phyloP scores from a whole-genome alignment of 345 rosid genomes.

The Schrenkiella parvula region DNA sequence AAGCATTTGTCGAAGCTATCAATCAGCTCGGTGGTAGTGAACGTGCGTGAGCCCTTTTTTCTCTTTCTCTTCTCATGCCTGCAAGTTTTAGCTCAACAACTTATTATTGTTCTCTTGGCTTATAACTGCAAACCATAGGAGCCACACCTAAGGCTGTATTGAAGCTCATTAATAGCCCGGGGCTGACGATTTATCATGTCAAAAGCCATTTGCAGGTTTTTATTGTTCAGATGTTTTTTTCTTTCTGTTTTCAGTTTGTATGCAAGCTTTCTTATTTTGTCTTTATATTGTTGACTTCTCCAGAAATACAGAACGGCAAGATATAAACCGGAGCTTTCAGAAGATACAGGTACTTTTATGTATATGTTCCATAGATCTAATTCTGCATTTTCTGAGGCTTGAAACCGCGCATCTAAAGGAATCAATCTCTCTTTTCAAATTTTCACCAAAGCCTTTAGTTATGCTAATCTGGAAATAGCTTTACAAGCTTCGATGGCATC shows the following conservation, averaged over 20 bases:
- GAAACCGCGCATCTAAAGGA: background rate
- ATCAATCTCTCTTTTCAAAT: background rate
- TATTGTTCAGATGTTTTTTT: background rate
- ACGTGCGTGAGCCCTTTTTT: slow-evolving; percentile 43
- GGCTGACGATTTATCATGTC: slow-evolving; percentile 90
- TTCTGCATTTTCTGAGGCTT: background rate
- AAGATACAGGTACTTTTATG: slow-evolving; percentile 36
- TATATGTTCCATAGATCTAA: background rate
- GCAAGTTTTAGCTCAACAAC: slow-evolving; percentile 4
- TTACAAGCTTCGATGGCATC: background rate
- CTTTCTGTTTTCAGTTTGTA: background rate
- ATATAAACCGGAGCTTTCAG: slow-evolving; percentile 68
- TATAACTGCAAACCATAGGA: slow-evolving; percentile 45
- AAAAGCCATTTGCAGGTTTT: slow-evolving; percentile 95
- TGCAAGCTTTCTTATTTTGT: too few relatives aligned
- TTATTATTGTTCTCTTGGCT: background rate
- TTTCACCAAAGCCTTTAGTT: background rate
- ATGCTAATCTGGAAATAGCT: background rate
- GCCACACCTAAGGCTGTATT: slow-evolving; percentile 94
- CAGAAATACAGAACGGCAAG: slow-evolving; percentile 98
- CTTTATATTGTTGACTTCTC: slow-evolving; percentile 25
- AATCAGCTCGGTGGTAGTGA: slow-evolving; percentile 87
- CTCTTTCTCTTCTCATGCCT: background rate
- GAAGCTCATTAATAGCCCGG: slow-evolving; percentile 71
- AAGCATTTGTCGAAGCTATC: slow-evolving; percentile 87